A percentile compares a stretch with the other conserved stretches of the same genome.
Evolutionary conservation across 345 rosid species (phyloP).

Genomic region (Leavenworthia alabamica): DNA sequence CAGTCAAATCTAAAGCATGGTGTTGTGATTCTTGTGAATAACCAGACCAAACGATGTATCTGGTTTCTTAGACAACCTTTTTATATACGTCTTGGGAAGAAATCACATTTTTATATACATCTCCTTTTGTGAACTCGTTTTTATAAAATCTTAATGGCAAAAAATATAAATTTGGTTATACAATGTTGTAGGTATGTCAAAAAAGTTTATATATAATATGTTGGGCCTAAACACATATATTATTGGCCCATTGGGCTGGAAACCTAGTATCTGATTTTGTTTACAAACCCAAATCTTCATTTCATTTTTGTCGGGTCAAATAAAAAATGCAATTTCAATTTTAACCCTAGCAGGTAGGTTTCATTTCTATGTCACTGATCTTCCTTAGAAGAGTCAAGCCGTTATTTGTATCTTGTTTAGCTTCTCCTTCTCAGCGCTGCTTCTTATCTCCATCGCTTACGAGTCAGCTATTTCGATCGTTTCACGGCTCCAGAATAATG

Average conservation of each 20-base stretch:
- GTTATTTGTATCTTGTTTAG: conserved; percentile 6
- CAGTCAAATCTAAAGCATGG: background rate
- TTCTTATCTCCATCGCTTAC: background rate
- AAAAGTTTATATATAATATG: background rate
- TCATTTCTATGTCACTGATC: conserved; percentile 18
- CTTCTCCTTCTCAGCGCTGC: background rate
- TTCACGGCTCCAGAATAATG: conserved; percentile 27
- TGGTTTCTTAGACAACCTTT: conserved; percentile 8
- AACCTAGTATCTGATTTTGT: background rate
- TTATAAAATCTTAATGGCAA: too few species aligned
- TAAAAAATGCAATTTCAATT: background rate
- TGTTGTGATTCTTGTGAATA: background rate
- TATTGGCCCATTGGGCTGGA: conserved; percentile 4
- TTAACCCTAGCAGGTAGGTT: conserved; percentile 12
- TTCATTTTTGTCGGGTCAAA: background rate
- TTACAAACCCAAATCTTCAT: background rate
- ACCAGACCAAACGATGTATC: conserved; percentile 14
- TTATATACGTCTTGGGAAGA: too few species aligned
- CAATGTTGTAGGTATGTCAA: background rate
- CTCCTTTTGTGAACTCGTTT: too few species aligned
- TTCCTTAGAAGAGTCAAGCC: conserved; percentile 25
- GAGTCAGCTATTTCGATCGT: background rate
- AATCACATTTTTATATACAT: too few species aligned
- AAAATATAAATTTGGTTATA: too few species aligned
- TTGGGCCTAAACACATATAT: background rate